Conservation (phyloP, 2,329 filamentous ascomycete genomes). For the Microdochium trichocladiopsis region DNA sequence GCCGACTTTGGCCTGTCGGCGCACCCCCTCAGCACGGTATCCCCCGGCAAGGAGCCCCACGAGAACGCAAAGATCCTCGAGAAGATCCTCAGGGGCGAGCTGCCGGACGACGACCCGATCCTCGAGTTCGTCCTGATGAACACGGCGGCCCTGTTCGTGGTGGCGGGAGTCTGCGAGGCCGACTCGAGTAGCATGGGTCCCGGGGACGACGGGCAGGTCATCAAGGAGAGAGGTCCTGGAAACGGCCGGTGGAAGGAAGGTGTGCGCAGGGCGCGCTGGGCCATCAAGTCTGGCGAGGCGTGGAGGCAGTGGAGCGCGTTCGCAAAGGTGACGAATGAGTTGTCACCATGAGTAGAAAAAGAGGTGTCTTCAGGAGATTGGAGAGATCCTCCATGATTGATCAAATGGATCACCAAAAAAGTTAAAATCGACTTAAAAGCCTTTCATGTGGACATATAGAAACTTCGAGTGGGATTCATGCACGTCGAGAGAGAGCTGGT, state of each 20-base stretch:
- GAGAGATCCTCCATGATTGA: too few species aligned
- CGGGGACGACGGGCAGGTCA: conserved; percentile 73
- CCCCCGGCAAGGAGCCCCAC: conserved; percentile 74
- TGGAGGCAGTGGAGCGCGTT: conserved; percentile 77
- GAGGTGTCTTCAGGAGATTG: too few species aligned
- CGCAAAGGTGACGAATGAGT: conserved; percentile 69
- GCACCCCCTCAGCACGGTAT: conserved; percentile 72
- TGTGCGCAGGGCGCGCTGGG: conserved; percentile 79
- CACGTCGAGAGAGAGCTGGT: too few species aligned
- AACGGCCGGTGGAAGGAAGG: conserved; percentile 94
- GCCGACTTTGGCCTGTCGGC: conserved; percentile 77
- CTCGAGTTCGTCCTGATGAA: conserved; percentile 94
- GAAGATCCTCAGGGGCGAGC: conserved; percentile 65
- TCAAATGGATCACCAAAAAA: too few species aligned
- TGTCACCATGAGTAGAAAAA: conserved; percentile 18
- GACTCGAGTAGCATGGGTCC: conserved; percentile 73
- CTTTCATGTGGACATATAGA: too few species aligned
- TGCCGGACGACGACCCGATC: conserved; percentile 73
- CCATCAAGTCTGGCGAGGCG: conserved; percentile 79
- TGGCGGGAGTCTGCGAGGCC: conserved; percentile 79
- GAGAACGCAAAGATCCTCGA: conserved; percentile 85
- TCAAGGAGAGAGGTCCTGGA: conserved; percentile 76
- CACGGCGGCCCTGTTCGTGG: conserved; percentile 79
- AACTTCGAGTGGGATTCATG: too few species aligned
- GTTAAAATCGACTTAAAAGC: too few species aligned